Conservation (phyloP, 139 green algal species). For the Chlorokybus atmophyticus region DNA sequence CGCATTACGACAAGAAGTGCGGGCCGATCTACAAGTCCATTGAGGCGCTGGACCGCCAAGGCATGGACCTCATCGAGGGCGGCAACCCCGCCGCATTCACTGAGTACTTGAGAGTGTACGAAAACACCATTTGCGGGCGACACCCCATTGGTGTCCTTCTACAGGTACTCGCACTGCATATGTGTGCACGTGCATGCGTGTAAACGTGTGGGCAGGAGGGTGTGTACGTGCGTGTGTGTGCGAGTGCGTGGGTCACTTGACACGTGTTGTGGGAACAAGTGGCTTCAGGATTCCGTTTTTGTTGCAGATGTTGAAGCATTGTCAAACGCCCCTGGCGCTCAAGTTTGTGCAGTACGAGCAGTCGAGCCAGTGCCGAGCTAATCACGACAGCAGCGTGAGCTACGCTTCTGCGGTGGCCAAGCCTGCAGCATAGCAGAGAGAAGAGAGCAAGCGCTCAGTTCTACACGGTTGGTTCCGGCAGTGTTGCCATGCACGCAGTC, state of each 20-base stretch:
- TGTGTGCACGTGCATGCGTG: neutral
- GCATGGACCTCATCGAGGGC: conserved; percentile 74
- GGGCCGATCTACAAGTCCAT: conserved; percentile 75
- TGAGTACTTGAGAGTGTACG: conserved; percentile 42
- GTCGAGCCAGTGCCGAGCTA: conserved; percentile 22
- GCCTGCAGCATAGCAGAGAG: too few relatives aligned
- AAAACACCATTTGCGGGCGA: conserved; percentile 92
- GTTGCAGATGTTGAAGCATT: neutral
- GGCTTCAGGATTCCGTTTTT: neutral
- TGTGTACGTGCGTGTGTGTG: neutral
- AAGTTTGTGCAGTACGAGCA: conserved; percentile 35
- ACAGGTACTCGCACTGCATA: conserved; percentile 30
- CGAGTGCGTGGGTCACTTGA: neutral
- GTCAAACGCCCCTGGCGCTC: neutral
- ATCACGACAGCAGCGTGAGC: conserved; percentile 29
- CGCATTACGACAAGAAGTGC: conserved; percentile 34
- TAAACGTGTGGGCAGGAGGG: neutral
- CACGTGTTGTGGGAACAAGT: conserved; percentile 2
- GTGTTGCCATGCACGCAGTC: too few relatives aligned
- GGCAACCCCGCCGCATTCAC: conserved; percentile 46
- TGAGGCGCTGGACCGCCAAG: conserved; percentile 62
- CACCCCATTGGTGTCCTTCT: conserved; percentile 86
- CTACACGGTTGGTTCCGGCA: too few relatives aligned
- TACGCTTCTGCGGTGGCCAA: conserved; percentile 28
- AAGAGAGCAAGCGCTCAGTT: too few relatives aligned